Evolutionary conservation across 108 stramenopile species (phyloP), one percentile per base, ranked within the genome.

Genomic region (Conticribra weissflogii): DNA sequence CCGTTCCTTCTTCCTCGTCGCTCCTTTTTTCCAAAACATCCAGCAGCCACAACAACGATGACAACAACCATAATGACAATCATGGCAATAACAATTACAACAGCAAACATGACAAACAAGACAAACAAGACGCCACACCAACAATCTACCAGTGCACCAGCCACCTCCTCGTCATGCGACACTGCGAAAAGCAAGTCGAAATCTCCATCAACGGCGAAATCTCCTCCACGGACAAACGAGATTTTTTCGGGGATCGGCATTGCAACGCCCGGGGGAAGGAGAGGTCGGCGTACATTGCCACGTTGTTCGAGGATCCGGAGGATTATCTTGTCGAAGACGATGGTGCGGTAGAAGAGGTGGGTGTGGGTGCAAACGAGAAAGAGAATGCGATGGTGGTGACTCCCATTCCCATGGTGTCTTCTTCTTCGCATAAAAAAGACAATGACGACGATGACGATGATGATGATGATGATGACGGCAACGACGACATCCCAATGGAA

Each of bases 111-210:
- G n/a, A n/a, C n/a, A n/a, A n/a, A n/a, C n/a, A n/a, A n/a, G 18
- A 30, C 41, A 32, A 53, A 32, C 45, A 63, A 16, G 41, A 7
- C 27, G 0, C 16, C 28, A 29, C 49, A 44, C 54, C 47, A 46
- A 22, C 48, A 22, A 15, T 60, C 0, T 57, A 44, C 29, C 56
- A 62, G 3, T 78, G 76, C 50, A 69, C 63, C 29, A 70, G 68
- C 34, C 63, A 70, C 63, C 25, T 78, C 1, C 69, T 78, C 63
- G 70, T 78, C 0, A 78, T 70, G 76, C 19, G 76, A 29, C 76
- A 78, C 29, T 78, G 76, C 50, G 76, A 78, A 17, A 78, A 78
- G 41, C 68, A 66, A 16, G 63, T 66, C 1, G 18, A 65, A 50
- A 27, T 54, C 8, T 53, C 14, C 32, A 54, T 47, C 24, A 31